Conservation (phyloP, 2,329 filamentous ascomycete genomes). For the Penicillium sp. region DNA sequence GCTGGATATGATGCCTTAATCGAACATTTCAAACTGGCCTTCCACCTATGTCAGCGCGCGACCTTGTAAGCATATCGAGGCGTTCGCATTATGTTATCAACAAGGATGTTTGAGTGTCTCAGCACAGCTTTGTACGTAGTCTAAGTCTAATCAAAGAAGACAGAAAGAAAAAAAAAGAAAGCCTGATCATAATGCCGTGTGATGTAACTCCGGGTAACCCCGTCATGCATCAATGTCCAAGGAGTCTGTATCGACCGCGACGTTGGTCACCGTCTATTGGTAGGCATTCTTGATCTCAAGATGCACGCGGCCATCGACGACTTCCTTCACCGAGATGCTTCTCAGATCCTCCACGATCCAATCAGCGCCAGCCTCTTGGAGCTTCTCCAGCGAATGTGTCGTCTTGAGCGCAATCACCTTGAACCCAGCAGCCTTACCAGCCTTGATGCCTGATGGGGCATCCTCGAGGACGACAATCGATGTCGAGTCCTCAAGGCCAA, state of each 20-base stretch:
- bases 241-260: neutral
- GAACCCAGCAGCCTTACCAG: constrained; percentile 84
- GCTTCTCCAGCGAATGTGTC: constrained; percentile 73
- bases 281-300: constrained; percentile 68
- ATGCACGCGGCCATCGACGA: constrained; percentile 60
- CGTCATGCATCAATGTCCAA: neutral
- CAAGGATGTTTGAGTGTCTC: neutral
- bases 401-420: constrained; percentile 82
- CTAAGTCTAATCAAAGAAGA: neutral
- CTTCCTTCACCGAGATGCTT: constrained; percentile 66
- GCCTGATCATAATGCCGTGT: neutral
- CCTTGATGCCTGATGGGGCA: constrained; percentile 78
- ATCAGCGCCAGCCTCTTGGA: constrained; percentile 76
- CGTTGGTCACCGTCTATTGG: constrained; percentile 28
- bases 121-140: neutral
- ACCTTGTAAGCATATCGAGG: no score
- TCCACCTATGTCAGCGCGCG: no score
- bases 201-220: neutral
- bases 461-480: constrained; percentile 81
- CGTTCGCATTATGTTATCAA: neutral
- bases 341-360: constrained; percentile 81
- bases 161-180: no score
- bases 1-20: no score
- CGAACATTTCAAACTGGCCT: no score
- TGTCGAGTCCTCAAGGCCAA: constrained; percentile 53